These are phyloP conservation scores for Daldinia grandis DNA, from an alignment of 495 filamentous ascomycete genomes.

Conservation along the genomic window DNA sequence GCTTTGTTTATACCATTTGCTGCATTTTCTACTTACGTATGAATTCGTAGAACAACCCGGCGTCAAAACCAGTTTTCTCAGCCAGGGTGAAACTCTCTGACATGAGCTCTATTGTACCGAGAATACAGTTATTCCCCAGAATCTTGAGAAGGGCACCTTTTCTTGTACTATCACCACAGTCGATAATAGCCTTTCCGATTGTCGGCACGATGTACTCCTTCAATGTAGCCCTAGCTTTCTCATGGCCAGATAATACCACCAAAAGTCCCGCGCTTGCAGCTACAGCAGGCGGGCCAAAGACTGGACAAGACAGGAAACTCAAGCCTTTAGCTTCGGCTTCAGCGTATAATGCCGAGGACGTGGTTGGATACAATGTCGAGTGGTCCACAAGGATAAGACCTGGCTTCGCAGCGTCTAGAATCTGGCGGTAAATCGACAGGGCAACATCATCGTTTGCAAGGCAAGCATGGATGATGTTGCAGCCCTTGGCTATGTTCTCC, in stretches of 20 bases:
- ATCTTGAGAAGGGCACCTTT: constrained; percentile 7
- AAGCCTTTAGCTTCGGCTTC: neutral
- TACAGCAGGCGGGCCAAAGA: neutral
- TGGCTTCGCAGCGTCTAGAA: neutral
- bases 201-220: neutral
- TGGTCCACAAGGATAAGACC: neutral
- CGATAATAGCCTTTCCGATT: neutral
- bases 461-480: neutral
- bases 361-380: neutral
- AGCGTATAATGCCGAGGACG: neutral
- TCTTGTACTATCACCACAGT: neutral
- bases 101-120: constrained; percentile 18
- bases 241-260: neutral
- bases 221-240: neutral
- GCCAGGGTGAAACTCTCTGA: constrained; percentile 20
- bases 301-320: neutral
- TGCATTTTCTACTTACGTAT: neutral
- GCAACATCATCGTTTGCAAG: neutral
- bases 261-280: neutral
- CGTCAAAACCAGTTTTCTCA: constrained; percentile 15
- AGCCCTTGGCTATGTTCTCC: neutral
- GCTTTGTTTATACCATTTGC: neutral
- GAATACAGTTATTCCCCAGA: constrained; percentile 15
- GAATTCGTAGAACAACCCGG: neutral
- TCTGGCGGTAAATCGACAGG: neutral